Conservation (phyloP, 768 basidiomycete species). For the Lyophyllum semitale region DNA sequence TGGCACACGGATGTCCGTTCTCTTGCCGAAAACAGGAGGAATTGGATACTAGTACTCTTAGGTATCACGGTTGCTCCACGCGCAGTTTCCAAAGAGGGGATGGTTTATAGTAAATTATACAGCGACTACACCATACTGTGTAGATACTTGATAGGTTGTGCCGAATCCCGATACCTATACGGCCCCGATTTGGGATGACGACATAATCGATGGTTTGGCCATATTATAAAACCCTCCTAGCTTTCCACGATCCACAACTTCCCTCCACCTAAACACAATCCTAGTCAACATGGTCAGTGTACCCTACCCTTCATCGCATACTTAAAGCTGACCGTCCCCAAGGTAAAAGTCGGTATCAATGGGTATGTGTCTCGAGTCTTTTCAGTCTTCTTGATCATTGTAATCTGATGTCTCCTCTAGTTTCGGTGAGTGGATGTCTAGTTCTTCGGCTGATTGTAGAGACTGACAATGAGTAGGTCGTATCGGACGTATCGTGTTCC, state of each 20-base stretch:
- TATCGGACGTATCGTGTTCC: constrained; percentile 97
- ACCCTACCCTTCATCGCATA: background rate
- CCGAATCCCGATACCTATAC: too few species aligned
- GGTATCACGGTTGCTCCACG: background rate
- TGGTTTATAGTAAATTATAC: too few species aligned
- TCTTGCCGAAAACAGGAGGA: constrained; percentile 7
- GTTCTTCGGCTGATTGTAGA: background rate
- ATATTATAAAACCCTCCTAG: constrained; percentile 20
- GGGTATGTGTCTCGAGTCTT: constrained; percentile 74
- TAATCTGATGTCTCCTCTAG: constrained; percentile 32
- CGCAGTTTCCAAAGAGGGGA: background rate
- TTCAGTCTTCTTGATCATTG: constrained; percentile 10
- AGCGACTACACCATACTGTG: background rate
- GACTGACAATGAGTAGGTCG: constrained; percentile 63
- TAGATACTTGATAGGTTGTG: background rate
- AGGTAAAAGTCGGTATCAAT: constrained; percentile 95
- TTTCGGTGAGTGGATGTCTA: constrained; percentile 63
- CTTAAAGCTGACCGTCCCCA: background rate
- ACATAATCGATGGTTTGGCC: constrained; percentile 27
- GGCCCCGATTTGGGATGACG: constrained; percentile 13
- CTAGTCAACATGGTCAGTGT: constrained; percentile 23
- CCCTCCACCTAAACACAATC: constrained; percentile 13
- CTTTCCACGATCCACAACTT: constrained; percentile 11
- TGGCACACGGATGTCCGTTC: background rate
- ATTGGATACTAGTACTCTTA: background rate